Percentiles rank a stretch among this genome's conserved stretches.
Conservation (phyloP, 2,329 filamentous ascomycete genomes). For the Neodidymelliopsis sp. region DNA sequence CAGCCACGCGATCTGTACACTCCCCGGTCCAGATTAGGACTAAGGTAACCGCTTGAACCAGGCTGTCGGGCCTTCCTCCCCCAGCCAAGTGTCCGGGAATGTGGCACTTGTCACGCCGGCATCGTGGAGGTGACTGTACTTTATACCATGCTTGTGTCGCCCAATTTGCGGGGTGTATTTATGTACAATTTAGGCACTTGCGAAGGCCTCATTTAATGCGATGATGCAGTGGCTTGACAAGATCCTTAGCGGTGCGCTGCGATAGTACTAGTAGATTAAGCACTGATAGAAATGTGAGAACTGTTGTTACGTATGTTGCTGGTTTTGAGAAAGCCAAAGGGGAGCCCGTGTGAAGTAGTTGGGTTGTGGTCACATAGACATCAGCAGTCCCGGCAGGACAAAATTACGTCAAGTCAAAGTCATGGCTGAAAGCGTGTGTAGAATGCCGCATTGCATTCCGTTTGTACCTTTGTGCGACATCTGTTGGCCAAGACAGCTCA, state of each 20-base stretch:
- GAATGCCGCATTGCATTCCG: conserved; percentile 27
- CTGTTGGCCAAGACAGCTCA: conserved; percentile 9
- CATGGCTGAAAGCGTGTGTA: conserved; percentile 11
- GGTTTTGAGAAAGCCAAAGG: too few relatives aligned
- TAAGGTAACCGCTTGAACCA: conserved; percentile 39
- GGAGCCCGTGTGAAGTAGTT: too few relatives aligned
- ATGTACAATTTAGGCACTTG: conserved; percentile 6
- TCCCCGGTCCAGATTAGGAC: conserved; percentile 30
- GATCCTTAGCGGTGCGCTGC: not conserved
- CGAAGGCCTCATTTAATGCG: not conserved
- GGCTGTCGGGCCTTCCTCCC: conserved; percentile 36
- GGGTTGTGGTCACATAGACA: not conserved
- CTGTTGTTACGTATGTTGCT: not conserved
- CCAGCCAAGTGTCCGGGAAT: conserved; percentile 44
- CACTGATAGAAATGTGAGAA: not conserved
- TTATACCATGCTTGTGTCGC: conserved; percentile 35
- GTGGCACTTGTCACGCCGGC: conserved; percentile 47
- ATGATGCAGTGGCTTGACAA: not conserved
- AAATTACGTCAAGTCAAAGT: conserved; percentile 9
- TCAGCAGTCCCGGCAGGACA: not conserved
- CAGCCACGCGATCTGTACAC: conserved; percentile 46
- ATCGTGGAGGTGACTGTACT: conserved; percentile 38
- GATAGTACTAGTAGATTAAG: not conserved
- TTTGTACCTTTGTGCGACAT: conserved; percentile 19
- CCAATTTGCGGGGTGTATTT: conserved; percentile 26